Evolutionary conservation across 805 yeast genomes (phyloP).

Genomic region (Candida suzukii): DNA sequence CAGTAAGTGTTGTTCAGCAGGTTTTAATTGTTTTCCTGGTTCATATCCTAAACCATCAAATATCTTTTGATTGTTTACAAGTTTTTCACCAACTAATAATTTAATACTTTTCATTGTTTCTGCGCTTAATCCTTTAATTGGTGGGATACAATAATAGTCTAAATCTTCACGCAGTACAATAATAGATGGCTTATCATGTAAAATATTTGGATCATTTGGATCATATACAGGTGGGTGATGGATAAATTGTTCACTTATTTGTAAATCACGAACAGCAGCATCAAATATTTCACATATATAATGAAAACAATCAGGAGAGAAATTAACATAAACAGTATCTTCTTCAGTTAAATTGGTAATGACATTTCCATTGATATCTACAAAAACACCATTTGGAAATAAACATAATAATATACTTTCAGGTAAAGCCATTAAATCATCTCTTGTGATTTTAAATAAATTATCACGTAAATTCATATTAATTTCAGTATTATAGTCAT

Average conservation of each 20-base stretch:
- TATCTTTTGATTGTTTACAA: slow-evolving; percentile 50
- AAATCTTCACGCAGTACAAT: slow-evolving; percentile 91
- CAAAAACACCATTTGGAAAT: slow-evolving; percentile 85
- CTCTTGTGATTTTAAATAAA: slow-evolving; percentile 71
- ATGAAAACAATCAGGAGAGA: slow-evolving; percentile 79
- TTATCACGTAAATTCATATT: slow-evolving; percentile 72
- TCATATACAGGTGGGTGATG: slow-evolving; percentile 21
- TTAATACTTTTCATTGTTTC: slow-evolving; percentile 66
- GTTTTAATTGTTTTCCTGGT: slow-evolving; percentile 51
- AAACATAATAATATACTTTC: slow-evolving; percentile 82
- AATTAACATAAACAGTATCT: slow-evolving; percentile 76
- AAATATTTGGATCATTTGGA: slow-evolving; percentile 47
- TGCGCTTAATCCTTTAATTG: slow-evolving; percentile 43
- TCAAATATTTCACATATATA: slow-evolving; percentile 72
- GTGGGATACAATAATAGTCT: slow-evolving; percentile 89
- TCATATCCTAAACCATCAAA: slow-evolving; percentile 75
- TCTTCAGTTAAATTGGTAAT: slow-evolving; percentile 74
- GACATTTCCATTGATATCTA: slow-evolving; percentile 69
- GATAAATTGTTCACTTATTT: slow-evolving; percentile 28
- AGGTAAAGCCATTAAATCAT: slow-evolving; percentile 86
- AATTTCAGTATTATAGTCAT: slow-evolving; percentile 60
- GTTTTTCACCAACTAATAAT: slow-evolving; percentile 60
- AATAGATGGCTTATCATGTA: slow-evolving; percentile 79
- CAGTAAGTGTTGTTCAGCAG: slow-evolving; percentile 91
- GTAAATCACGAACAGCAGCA: slow-evolving; percentile 57